Evolutionary conservation across 768 basidiomycete species (phyloP), one percentile per base, ranked within the genome.

Genomic region (Vararia minispora): DNA sequence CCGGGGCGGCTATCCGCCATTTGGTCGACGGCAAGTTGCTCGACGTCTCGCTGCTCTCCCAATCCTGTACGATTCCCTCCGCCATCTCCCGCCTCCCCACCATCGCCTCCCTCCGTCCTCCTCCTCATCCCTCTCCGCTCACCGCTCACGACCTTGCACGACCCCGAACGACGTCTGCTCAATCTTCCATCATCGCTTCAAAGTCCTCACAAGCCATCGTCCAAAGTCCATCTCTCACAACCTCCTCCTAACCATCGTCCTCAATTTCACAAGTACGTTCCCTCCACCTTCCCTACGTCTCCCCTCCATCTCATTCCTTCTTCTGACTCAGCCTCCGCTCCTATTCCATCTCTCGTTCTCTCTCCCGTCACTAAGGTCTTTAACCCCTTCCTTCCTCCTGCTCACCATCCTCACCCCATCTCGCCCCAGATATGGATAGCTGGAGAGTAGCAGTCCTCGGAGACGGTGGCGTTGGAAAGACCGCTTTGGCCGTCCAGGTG

Each of bases 381-480:
- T 28, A 37, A 35, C 38, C 34, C 32, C 28, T 39, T 29, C 23
- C 40, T 28, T 29, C 28, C 44, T 42, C 23, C 35, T 14, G 28
- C 27, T 46, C 30, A 21, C 21, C 46, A 12, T 27, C 41, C 34
- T 39, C 46, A 16, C 30, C 23, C 30, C 39, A 30, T 35, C 28
- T 10, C 37, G 25, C 33, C 46, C 34, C 46, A 69, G 64, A 69
- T 61, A 89, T 90, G 87, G 87, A 90, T 68, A 82, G 79, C 59
- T 90, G 87, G 87, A 82, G 89, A 69, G 83, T 95, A 51, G 89
- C 91, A 45, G 88, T 95, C 49, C 74, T 95, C 42, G 91, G 91
- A 48, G 91, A 97, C 64, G 91, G 91, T 63, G 91, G 91, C 64
- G 91, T 97, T 33, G 91, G 91, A 41, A 97, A 97, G 71, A 95